Base-by-base conservation (phyloP, 768 basidiomycete genomes). In the Multifurca ochricompacta region DNA sequence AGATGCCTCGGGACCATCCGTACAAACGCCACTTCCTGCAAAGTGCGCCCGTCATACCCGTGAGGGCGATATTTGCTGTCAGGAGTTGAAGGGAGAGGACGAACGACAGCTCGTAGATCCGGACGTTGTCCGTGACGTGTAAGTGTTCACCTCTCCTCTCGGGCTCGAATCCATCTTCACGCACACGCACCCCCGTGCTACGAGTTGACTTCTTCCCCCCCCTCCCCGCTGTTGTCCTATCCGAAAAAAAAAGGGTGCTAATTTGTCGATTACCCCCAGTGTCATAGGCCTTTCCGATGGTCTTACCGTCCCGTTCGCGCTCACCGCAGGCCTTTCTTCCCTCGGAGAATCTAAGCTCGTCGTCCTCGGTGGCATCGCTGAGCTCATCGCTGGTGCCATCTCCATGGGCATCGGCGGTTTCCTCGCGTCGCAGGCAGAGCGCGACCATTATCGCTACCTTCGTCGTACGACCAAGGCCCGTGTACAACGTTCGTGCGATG, bases 341-440 rank as follows among this genome's bases (percentile, higher is more conserved):
- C 77, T 96, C 35, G 94, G 94, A 43, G 83, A 88, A 55, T 92
- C 91, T 6, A 82, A 77, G 51, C 77, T 97, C n/a, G 96, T 99
- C 59, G 86, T 95, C 45, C 78, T 95, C 27, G 95, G 92, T 50
- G 96, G 96, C 14, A 72, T 96, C 32, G 95, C 96, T 1, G 96
- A 99, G 68, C 84, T 99, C 61, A 91, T 95, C 53, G 91, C 94
- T 1, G 96, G 96, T 6, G 90, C 94, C 11, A 89, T 98, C 42
- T 92, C 89, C 2, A 99, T 99, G 95, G 96, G 96, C 57, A 88
- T 99, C 36, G 96, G 96, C 49, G 95, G 95, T 18, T 97, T 95
- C 77, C 84, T 99, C 45, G 93, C 93, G 3, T 92, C 94, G 1
- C 91, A 99, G 70, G 87, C 95, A 28, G 96, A 99, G 69, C 85